Conservation (phyloP, 2,329 filamentous ascomycete genomes). For the Ophiocordyceps unilateralis region DNA sequence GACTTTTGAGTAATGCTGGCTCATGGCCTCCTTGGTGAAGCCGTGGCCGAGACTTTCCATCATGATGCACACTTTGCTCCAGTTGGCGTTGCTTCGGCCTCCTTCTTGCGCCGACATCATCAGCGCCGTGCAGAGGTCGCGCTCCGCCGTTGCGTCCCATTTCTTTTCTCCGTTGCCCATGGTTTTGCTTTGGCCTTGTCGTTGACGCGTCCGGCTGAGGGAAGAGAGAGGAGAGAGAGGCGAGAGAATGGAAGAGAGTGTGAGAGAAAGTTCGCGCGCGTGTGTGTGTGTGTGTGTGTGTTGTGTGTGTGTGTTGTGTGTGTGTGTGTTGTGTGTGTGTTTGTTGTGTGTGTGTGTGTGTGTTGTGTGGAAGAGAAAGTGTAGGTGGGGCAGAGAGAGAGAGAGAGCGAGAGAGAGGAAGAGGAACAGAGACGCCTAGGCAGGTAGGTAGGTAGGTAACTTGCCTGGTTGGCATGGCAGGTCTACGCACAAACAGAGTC, state of each 20-base stretch:
- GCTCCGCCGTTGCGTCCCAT: conserved; percentile 18
- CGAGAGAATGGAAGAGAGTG: too few species aligned
- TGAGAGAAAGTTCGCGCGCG: too few species aligned
- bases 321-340: background rate
- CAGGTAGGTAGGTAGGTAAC: too few species aligned
- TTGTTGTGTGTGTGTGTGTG: too few species aligned
- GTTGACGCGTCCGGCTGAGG: too few species aligned
- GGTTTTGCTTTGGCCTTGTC: too few species aligned
- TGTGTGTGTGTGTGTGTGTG: too few species aligned
- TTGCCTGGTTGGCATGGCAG: too few species aligned
- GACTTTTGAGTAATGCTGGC: background rate
- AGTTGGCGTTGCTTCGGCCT: conserved; percentile 13
- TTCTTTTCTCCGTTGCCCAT: conserved; percentile 17
- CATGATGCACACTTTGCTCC: conserved; percentile 12
- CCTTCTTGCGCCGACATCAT: conserved; percentile 11
- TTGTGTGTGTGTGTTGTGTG: too few species aligned
- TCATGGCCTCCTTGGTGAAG: conserved; percentile 21
- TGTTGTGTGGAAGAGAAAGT: background rate
- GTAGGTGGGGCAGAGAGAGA: background rate
- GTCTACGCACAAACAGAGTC: too few species aligned
- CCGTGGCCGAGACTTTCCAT: conserved; percentile 16
- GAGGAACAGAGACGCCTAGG: background rate
- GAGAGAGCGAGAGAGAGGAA: background rate
- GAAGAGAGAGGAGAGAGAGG: too few species aligned
- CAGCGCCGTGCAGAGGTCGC: conserved; percentile 20